These are phyloP conservation scores for Polyporus tsugae DNA, from an alignment of 1,284 basidiomycete species.

Conservation along the genomic window DNA sequence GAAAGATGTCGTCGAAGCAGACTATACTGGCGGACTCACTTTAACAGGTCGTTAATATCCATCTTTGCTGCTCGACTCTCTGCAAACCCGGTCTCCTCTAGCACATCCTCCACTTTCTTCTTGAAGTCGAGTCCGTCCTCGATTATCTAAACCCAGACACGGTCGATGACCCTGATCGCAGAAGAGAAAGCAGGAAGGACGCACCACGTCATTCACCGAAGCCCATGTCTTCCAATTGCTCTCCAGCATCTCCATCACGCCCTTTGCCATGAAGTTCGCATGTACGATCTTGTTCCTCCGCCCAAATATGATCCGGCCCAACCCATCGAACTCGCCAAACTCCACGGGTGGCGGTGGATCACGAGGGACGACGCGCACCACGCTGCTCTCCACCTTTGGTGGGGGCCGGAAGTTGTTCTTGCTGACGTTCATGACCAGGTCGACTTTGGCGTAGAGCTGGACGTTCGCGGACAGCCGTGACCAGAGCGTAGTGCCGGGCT, in stretches of 20 bases:
- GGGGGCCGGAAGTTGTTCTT: slow-evolving; percentile 98
- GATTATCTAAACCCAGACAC: slow-evolving; percentile 59
- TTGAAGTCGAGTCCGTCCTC: slow-evolving; percentile 80
- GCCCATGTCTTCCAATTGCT: slow-evolving; percentile 96
- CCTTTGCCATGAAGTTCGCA: slow-evolving; percentile 91
- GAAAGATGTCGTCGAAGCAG: neutral
- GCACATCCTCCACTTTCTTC: slow-evolving; percentile 78
- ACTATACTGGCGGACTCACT: slow-evolving; percentile 50
- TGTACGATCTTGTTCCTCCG: slow-evolving; percentile 92
- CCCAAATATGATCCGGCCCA: slow-evolving; percentile 91
- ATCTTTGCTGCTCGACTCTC: slow-evolving; percentile 83
- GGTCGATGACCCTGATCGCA: neutral
- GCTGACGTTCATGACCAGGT: slow-evolving; percentile 96
- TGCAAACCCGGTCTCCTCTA: slow-evolving; percentile 69
- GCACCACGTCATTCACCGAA: slow-evolving; percentile 79
- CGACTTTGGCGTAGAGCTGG: slow-evolving; percentile 94
- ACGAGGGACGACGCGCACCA: slow-evolving; percentile 90
- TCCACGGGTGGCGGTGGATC: slow-evolving; percentile 96
- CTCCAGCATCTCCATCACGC: slow-evolving; percentile 95
- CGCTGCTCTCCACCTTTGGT: slow-evolving; percentile 93
- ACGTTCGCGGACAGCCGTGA: slow-evolving; percentile 96
- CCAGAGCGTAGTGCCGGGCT: slow-evolving; percentile 90
- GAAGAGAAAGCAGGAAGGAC: slow-evolving; percentile 31
- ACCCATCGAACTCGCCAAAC: slow-evolving; percentile 98
- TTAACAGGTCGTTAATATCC: slow-evolving; percentile 81